Evolutionary conservation across 129 eudicot genomes (phyloP).

Genomic region (Pseudognaphalium luteoalbum): DNA sequence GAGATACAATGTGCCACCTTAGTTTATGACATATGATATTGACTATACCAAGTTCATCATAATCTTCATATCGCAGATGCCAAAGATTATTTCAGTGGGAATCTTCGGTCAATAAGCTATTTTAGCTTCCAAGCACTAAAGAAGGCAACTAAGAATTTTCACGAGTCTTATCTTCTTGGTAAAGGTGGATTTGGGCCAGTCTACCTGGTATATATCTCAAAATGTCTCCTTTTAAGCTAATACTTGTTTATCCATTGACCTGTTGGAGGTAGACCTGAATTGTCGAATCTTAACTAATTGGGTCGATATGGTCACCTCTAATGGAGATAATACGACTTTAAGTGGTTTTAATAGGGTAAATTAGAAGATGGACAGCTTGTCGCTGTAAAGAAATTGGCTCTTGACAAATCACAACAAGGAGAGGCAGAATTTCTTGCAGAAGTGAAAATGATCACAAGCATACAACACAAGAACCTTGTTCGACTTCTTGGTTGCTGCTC

Average conservation of each 20-base stretch:
- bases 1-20: not conserved
- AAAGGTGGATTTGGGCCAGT: slow-evolving; percentile 76
- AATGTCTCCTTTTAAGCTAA: not conserved
- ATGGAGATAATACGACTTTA: slow-evolving; percentile 3
- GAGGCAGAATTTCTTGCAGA: slow-evolving; percentile 63
- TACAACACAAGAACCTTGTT: slow-evolving; percentile 77
- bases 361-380: slow-evolving; percentile 53
- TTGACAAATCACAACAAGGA: slow-evolving; percentile 78
- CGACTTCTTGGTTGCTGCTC: slow-evolving; percentile 71
- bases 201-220: slow-evolving; percentile 38
- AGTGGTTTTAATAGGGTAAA: slow-evolving; percentile 46
- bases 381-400: slow-evolving; percentile 68
- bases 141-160: slow-evolving; percentile 48
- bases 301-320: not conserved
- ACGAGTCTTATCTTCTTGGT: slow-evolving; percentile 42
- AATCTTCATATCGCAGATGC: slow-evolving; percentile 34
- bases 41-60: not conserved
- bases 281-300: not conserved
- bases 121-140: slow-evolving; percentile 55
- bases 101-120: slow-evolving; percentile 57
- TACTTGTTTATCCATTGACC: not conserved
- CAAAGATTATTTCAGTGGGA: slow-evolving; percentile 46
- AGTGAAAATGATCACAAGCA: slow-evolving; percentile 59
- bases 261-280: not conserved
- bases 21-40: not conserved